Conservation (phyloP, 108 stramenopile genomes). For the Nannochloropsis gaditana region DNA sequence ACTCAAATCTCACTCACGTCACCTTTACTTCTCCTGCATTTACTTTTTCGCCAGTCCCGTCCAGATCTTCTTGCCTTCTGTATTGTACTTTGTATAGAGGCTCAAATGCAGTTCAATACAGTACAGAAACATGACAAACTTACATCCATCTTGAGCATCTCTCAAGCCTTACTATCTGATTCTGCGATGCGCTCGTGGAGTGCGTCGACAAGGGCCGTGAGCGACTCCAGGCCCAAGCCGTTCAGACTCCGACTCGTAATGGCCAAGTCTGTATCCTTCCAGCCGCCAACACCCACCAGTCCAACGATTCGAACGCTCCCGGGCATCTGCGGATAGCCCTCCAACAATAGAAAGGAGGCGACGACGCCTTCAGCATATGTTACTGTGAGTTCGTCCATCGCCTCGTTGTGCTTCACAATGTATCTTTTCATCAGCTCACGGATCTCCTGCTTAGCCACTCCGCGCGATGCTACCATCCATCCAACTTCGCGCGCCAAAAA, state of each 20-base stretch:
- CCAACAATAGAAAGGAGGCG: not conserved
- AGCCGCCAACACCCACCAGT: conserved; percentile 10
- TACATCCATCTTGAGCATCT: too few species aligned
- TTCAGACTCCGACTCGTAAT: conserved; percentile 5
- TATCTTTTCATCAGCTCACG: conserved; percentile 3
- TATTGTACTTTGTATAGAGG: too few species aligned
- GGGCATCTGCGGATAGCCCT: not conserved
- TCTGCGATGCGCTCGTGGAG: not conserved
- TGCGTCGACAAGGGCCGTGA: not conserved
- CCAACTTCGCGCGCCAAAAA: conserved; percentile 5
- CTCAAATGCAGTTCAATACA: too few species aligned
- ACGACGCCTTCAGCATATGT: not conserved
- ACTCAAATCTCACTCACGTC: not conserved
- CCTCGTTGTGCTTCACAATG: conserved; percentile 11
- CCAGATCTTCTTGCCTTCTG: not conserved
- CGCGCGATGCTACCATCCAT: not conserved
- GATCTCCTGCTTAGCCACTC: not conserved
- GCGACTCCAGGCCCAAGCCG: not conserved
- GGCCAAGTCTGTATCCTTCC: not conserved
- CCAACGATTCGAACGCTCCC: not conserved
- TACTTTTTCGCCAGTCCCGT: not conserved
- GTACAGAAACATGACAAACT: too few species aligned
- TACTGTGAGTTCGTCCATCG: not conserved
- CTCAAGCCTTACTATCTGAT: not conserved
- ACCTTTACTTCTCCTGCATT: not conserved